phyloP scores from a whole-genome alignment of 306 rosid species.

The Fagus sylvatica region DNA sequence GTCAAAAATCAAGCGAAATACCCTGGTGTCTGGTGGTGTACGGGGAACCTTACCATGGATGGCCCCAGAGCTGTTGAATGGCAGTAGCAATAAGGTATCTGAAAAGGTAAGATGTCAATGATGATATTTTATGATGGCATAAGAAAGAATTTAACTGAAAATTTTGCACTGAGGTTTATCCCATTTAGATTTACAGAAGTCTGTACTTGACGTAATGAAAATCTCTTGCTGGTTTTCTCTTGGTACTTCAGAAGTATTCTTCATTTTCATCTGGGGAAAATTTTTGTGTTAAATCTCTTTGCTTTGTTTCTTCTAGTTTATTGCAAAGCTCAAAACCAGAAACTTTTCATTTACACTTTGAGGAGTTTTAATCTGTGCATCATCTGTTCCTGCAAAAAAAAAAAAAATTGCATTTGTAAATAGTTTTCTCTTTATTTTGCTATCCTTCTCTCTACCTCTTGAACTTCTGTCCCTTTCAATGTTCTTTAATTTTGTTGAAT shows the following conservation, averaged over 20 bases:
- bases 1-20: slow-evolving; percentile 79
- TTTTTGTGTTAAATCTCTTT: background rate
- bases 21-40: slow-evolving; percentile 89
- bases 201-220: background rate
- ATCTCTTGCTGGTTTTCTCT: background rate
- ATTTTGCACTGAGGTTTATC: background rate
- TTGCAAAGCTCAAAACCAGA: background rate
- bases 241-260: background rate
- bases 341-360: background rate
- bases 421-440: slow-evolving; percentile 16
- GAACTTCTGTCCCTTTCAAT: slow-evolving; percentile 3
- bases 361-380: background rate
- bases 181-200: background rate
- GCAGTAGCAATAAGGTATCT: slow-evolving; percentile 86
- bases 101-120: slow-evolving; percentile 55
- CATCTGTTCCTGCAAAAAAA: slow-evolving; percentile 7
- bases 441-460: slow-evolving; percentile 13
- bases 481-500: slow-evolving; percentile 10
- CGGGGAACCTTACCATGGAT: slow-evolving; percentile 95
- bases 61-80: slow-evolving; percentile 90
- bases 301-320: background rate
- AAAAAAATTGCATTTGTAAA: too few relatives aligned
- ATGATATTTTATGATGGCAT: background rate
- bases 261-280: background rate
- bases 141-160: background rate